These are phyloP conservation scores for Fusarium mundagurra DNA, from an alignment of 2,329 filamentous ascomycete species.

Conservation along the genomic window DNA sequence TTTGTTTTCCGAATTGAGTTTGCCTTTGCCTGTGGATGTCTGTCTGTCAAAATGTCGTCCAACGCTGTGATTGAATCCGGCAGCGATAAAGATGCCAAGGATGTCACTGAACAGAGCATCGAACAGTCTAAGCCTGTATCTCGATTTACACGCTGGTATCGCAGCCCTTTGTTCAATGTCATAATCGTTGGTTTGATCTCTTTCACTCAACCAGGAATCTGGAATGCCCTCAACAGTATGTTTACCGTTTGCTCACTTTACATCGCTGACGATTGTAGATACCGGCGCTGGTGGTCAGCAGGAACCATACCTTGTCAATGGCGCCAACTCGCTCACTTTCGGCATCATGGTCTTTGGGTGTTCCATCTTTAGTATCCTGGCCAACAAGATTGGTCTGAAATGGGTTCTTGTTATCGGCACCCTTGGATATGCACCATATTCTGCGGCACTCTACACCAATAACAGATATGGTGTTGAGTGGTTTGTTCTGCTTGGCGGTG, in stretches of 20 bases:
- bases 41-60: slow-evolving; percentile 18
- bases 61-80: slow-evolving; percentile 13
- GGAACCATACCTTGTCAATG: slow-evolving; percentile 55
- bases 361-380: slow-evolving; percentile 53
- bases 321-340: slow-evolving; percentile 41
- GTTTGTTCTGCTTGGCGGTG: slow-evolving; percentile 61
- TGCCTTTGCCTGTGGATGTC: not conserved
- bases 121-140: slow-evolving; percentile 33
- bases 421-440: slow-evolving; percentile 60
- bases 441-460: slow-evolving; percentile 59
- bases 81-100: slow-evolving; percentile 32
- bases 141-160: slow-evolving; percentile 38
- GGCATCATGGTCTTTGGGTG: slow-evolving; percentile 58
- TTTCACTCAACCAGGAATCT: slow-evolving; percentile 61
- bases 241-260: rapidly evolving
- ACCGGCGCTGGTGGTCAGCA: slow-evolving; percentile 64
- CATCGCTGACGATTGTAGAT: slow-evolving; percentile 25
- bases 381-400: slow-evolving; percentile 60
- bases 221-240: slow-evolving; percentile 63
- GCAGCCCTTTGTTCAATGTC: slow-evolving; percentile 58
- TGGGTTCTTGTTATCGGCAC: slow-evolving; percentile 58
- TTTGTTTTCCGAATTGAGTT: not conserved
- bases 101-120: slow-evolving; percentile 11
- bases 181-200: slow-evolving; percentile 62
- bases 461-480: slow-evolving; percentile 62